A percentile compares a stretch with the other conserved stretches of the same genome.
Evolutionary conservation across 257 asterid genomes (phyloP).

Genomic region (Gentiana macrophylla): DNA sequence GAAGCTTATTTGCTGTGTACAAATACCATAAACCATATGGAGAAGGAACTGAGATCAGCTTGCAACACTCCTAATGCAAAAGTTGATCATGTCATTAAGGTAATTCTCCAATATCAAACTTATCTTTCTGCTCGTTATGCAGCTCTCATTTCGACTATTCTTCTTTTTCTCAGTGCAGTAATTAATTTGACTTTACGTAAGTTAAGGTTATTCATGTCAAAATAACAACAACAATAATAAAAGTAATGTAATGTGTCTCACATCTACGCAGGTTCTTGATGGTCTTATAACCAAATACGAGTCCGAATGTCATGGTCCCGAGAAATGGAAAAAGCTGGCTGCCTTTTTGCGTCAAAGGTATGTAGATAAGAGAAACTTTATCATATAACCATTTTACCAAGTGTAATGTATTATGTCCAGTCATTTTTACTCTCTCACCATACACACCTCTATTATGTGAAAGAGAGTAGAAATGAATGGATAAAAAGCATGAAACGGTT

Average conservation of each 20-base stretch:
- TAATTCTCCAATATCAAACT: constrained; percentile 16
- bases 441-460: too few species aligned
- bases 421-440: too few species aligned
- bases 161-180: not conserved
- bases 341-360: constrained; percentile 76
- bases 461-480: too few species aligned
- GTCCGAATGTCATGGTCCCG: constrained; percentile 85
- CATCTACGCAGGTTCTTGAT: constrained; percentile 61
- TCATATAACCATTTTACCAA: too few species aligned
- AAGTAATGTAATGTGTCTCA: too few species aligned
- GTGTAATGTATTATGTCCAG: too few species aligned
- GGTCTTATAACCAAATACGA: constrained; percentile 71
- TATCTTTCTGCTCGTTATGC: not conserved
- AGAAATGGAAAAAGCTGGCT: constrained; percentile 76
- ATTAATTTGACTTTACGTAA: not conserved
- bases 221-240: too few species aligned
- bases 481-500: too few species aligned
- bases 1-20: constrained; percentile 79
- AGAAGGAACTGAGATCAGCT: constrained; percentile 74
- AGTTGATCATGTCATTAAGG: constrained; percentile 70
- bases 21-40: constrained; percentile 74
- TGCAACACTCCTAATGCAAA: constrained; percentile 78
- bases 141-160: not conserved
- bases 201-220: too few species aligned
- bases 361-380: constrained; percentile 10